These are phyloP conservation scores for Pouteria glomerata DNA, from an alignment of 148 eudicot species.

Conservation along the genomic window DNA sequence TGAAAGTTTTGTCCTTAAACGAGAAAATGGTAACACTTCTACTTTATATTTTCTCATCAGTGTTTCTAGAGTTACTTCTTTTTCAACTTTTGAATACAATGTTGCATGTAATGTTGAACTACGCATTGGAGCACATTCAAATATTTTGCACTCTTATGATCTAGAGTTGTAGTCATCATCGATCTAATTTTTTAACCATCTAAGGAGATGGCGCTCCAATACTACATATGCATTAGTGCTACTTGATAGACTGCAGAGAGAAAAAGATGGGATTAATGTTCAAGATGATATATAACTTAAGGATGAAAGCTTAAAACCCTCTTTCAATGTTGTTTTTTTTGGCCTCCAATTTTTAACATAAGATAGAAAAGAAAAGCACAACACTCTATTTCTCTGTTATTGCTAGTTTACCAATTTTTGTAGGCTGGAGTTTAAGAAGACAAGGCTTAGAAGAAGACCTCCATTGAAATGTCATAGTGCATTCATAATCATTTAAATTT, in stretches of 20 bases:
- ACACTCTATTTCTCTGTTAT: too few species aligned
- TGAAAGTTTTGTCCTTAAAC: too few species aligned
- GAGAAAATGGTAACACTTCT: constrained; percentile 3
- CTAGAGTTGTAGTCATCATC: constrained; percentile 43
- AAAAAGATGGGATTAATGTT: constrained; percentile 41
- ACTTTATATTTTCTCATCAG: constrained; percentile 28
- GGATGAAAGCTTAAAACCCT: too few species aligned
- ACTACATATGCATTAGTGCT: constrained; percentile 51
- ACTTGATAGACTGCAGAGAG: constrained; percentile 80
- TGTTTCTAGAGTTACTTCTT: constrained; percentile 80
- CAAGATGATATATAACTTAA: too few species aligned
- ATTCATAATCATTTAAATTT: too few species aligned
- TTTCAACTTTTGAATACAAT: constrained; percentile 79
- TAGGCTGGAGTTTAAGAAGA: too few species aligned
- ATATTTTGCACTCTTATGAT: constrained; percentile 64
- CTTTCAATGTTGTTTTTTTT: too few species aligned
- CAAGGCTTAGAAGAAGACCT: too few species aligned
- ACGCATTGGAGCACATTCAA: constrained; percentile 78
- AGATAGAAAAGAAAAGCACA: too few species aligned
- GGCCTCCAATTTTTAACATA: too few species aligned
- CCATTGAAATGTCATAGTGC: too few species aligned
- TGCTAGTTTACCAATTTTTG: too few species aligned
- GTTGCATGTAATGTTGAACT: constrained; percentile 78
- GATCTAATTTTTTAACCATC: constrained; percentile 31
- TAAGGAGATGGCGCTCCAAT: constrained; percentile 54